phyloP scores from a whole-genome alignment of 352 stramenopile species.

The Phytophthora melonis region DNA sequence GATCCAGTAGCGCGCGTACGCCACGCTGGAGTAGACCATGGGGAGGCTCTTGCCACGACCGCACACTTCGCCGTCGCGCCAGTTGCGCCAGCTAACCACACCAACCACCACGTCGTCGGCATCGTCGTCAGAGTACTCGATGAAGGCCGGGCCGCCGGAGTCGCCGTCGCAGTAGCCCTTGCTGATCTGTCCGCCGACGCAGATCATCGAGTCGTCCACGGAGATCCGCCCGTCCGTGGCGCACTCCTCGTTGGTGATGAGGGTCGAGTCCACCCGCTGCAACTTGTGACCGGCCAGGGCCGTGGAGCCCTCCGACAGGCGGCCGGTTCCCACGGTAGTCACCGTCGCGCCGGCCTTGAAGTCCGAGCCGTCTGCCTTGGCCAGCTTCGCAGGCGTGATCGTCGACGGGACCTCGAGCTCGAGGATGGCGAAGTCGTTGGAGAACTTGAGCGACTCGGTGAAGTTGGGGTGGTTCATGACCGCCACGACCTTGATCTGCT shows the following conservation, averaged over 20 bases:
- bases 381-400: constrained; percentile 47
- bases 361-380: constrained; percentile 34
- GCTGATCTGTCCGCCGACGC: constrained; percentile 53
- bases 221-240: constrained; percentile 27
- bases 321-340: constrained; percentile 37
- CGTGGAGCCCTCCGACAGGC: constrained; percentile 28
- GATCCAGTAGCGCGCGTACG: constrained; percentile 57
- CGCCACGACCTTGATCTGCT: constrained; percentile 58
- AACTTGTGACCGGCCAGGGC: constrained; percentile 34
- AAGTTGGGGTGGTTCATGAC: constrained; percentile 64
- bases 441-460: constrained; percentile 27
- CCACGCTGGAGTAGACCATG: constrained; percentile 65
- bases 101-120: constrained; percentile 53
- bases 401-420: constrained; percentile 50
- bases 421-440: constrained; percentile 69
- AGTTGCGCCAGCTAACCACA: constrained; percentile 66
- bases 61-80: constrained; percentile 56
- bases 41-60: constrained; percentile 53
- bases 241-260: constrained; percentile 55
- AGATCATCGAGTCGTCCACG: constrained; percentile 64
- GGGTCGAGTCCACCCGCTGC: constrained; percentile 46
- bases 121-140: constrained; percentile 37
- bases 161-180: constrained; percentile 68
- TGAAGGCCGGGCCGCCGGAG: constrained; percentile 61
- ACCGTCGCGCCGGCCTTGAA: constrained; percentile 40